phyloP scores from a whole-genome alignment of 768 basidiomycete genomes.

The Vararia minispora region DNA sequence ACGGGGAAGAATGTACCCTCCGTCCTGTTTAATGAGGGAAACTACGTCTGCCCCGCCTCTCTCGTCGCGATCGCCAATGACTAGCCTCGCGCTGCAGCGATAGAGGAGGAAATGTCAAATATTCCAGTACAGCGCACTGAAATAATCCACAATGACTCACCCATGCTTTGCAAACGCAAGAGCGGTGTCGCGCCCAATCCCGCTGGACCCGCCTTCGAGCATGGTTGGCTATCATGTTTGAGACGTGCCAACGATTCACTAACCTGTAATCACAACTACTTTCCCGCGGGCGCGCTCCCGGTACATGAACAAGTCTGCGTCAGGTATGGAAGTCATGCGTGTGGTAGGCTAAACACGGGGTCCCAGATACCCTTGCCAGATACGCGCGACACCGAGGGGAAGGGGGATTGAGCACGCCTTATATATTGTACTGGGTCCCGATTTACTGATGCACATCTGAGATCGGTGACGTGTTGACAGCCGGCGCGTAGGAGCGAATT shows the following conservation, averaged over 20 bases:
- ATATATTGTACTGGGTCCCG: too few relatives aligned
- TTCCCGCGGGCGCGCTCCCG: conserved; percentile 6
- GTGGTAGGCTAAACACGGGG: too few relatives aligned
- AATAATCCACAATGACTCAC: conserved; percentile 20
- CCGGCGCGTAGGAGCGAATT: too few relatives aligned
- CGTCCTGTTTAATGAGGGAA: conserved; percentile 26
- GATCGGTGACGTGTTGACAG: too few relatives aligned
- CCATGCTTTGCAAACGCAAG: conserved; percentile 40
- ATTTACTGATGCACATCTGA: too few relatives aligned
- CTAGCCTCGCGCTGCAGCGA: conserved; percentile 30
- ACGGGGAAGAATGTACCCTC: conserved; percentile 29
- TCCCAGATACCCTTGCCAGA: too few relatives aligned
- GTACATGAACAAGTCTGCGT: conserved; percentile 3
- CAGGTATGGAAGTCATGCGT: conserved; percentile 6
- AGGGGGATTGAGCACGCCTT: too few relatives aligned
- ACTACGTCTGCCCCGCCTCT: conserved; percentile 29
- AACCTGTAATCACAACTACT: conserved; percentile 9
- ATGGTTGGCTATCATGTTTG: neutral
- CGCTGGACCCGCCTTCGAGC: conserved; percentile 16
- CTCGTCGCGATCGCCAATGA: conserved; percentile 41
- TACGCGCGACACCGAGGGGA: too few relatives aligned
- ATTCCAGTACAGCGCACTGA: neutral
- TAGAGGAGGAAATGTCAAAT: conserved; percentile 2
- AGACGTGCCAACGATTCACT: too few relatives aligned
- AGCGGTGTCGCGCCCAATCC: conserved; percentile 43